A percentile compares a stretch with the other conserved stretches of the same genome.
Evolutionary conservation across 768 basidiomycete genomes (phyloP).

Genomic region (Suillus hirtellus): DNA sequence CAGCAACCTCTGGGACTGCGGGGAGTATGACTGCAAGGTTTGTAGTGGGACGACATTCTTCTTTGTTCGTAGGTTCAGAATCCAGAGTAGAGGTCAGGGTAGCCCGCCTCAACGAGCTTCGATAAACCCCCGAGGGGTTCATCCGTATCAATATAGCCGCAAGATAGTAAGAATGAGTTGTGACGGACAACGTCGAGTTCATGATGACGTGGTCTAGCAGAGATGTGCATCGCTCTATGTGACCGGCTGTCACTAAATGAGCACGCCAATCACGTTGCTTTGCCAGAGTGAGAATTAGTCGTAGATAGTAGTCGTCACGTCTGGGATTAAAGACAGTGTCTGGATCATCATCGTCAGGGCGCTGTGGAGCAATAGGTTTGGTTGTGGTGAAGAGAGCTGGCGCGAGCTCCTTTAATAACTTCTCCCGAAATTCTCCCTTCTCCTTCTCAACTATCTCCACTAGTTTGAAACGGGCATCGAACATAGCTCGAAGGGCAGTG

Average conservation of each 20-base stretch:
- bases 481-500: conserved; percentile 10
- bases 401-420: not conserved
- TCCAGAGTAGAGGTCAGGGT: not conserved
- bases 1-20: not conserved
- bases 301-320: not conserved
- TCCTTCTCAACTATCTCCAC: not conserved
- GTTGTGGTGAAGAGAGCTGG: not conserved
- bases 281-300: not conserved
- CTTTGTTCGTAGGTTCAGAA: not conserved
- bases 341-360: not conserved
- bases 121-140: no score
- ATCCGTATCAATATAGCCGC: not conserved
- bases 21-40: not conserved
- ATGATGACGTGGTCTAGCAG: conserved; percentile 5
- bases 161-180: not conserved
- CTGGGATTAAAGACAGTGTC: not conserved
- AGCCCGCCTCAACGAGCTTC: no score
- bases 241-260: not conserved
- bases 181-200: not conserved
- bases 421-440: not conserved
- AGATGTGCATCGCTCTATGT: conserved; percentile 1
- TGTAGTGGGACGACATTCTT: not conserved
- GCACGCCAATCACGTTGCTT: conserved; percentile 2
- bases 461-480: not conserved
- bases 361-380: not conserved